Conservation (phyloP, 306 rosid genomes). For the Dicorynia guianensis region DNA sequence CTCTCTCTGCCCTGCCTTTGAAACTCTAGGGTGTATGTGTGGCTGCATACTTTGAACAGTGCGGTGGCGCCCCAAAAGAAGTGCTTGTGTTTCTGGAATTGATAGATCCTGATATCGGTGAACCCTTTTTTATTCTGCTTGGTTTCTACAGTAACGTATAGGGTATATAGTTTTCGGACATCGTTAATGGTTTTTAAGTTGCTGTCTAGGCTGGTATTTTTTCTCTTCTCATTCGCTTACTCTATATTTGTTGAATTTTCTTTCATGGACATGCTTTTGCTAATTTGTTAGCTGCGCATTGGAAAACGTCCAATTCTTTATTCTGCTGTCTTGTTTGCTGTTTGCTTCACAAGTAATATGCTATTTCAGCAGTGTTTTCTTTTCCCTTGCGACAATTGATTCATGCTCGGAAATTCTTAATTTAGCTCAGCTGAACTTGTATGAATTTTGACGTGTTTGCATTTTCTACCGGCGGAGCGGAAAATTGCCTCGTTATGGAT, state of each 20-base stretch:
- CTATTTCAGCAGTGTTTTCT: too few relatives aligned
- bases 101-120: constrained; percentile 2
- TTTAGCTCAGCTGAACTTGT: not conserved
- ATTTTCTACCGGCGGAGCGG: not conserved
- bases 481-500: not conserved
- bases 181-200: not conserved
- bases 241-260: too few relatives aligned
- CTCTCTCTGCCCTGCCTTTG: not conserved
- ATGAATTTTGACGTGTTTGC: not conserved
- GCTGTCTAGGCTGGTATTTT: not conserved
- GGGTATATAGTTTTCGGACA: too few relatives aligned
- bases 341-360: too few relatives aligned
- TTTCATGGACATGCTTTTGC: too few relatives aligned
- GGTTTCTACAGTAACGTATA: not conserved
- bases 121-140: not conserved
- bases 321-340: too few relatives aligned
- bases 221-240: too few relatives aligned
- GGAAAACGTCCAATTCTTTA: too few relatives aligned
- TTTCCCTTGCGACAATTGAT: too few relatives aligned
- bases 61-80: not conserved
- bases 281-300: too few relatives aligned
- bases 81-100: not conserved
- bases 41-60: not conserved
- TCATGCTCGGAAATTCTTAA: not conserved
- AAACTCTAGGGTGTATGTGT: not conserved